Evolutionary conservation across 495 filamentous ascomycete species (phyloP), one percentile per base, ranked within the genome.

Genomic region (Copromyces sp.): DNA sequence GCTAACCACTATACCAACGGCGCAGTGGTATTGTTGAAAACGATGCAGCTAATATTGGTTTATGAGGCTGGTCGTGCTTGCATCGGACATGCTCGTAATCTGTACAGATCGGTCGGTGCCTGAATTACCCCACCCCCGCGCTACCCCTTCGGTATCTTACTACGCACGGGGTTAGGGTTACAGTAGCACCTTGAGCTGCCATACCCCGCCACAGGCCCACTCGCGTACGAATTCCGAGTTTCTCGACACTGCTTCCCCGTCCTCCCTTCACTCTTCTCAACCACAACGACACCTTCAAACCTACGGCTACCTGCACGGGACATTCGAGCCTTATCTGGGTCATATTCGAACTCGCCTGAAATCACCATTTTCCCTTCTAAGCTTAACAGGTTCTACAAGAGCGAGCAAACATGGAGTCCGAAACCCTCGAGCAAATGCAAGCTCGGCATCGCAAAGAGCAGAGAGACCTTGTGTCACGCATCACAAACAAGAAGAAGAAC

Each of bases 401-500:
- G 29, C 11, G 16, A 29, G 42, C 29, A 53, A 59, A 69, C 40
- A 80, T 75, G 75, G 78, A 83, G 80, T 35, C 53, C 53, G 81
- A 86, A 74, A 79, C 84, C 29, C 73, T 95, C 86, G 94, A 97
- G 59, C 89, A 91, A 40, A 84, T 96, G 61, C 87, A 93, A 73
- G 84, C 89, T 14, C 90, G 90, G 47, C 95, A 99, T 81, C 88
- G 92, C 74, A 97, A 94, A 81, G 95, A 99, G 81, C 89, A 90
- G 78, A 90, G 89, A 71, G 95, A 99, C 47, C 86, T 99, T 29
- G 92, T 94, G 82, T 84, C 87, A 42, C 89, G 90, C 35, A 90
- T 95, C 74, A 97, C 93, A 8, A 94, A 93, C 83, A 97, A 97
- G 84, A 98, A 97, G 84, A 98, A 97, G 83, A 87, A 90, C 70